phyloP scores from a whole-genome alignment of 768 basidiomycete genomes.

The Cystofilobasidium capitatum region DNA sequence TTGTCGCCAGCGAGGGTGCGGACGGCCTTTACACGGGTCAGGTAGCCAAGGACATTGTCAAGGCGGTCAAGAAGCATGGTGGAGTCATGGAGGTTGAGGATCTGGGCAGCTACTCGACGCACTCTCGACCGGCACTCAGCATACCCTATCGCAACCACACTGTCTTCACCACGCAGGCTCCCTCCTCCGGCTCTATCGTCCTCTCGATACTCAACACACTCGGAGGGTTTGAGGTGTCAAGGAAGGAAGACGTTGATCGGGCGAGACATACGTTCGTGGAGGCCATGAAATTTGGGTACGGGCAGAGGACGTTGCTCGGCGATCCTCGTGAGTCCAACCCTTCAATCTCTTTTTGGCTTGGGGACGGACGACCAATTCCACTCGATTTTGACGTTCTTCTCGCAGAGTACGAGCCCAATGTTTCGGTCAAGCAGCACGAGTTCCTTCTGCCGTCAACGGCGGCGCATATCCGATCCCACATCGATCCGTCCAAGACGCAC shows the following conservation, averaged over 20 bases:
- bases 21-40: slow-evolving; percentile 78
- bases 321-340: slow-evolving; percentile 34
- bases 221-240: slow-evolving; percentile 51
- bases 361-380: neutral
- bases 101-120: slow-evolving; percentile 51
- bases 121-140: slow-evolving; percentile 60
- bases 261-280: slow-evolving; percentile 75
- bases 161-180: slow-evolving; percentile 75
- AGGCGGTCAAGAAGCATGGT: slow-evolving; percentile 59
- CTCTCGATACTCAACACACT: slow-evolving; percentile 84
- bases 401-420: slow-evolving; percentile 40
- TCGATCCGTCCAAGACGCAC: slow-evolving; percentile 37
- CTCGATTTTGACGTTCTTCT: no score
- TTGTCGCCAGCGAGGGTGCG: slow-evolving; percentile 65
- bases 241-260: slow-evolving; percentile 43
- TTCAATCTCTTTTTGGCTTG: neutral
- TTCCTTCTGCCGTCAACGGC: slow-evolving; percentile 32
- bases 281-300: slow-evolving; percentile 54
- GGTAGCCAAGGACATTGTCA: slow-evolving; percentile 68
- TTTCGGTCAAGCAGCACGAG: slow-evolving; percentile 37
- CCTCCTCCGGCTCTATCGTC: slow-evolving; percentile 71
- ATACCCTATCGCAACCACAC: slow-evolving; percentile 67
- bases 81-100: slow-evolving; percentile 73
- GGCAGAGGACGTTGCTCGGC: slow-evolving; percentile 37
- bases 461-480: slow-evolving; percentile 8